These are phyloP conservation scores for Prunus yedoensis DNA, from an alignment of 331 rosid species.

Conservation along the genomic window DNA sequence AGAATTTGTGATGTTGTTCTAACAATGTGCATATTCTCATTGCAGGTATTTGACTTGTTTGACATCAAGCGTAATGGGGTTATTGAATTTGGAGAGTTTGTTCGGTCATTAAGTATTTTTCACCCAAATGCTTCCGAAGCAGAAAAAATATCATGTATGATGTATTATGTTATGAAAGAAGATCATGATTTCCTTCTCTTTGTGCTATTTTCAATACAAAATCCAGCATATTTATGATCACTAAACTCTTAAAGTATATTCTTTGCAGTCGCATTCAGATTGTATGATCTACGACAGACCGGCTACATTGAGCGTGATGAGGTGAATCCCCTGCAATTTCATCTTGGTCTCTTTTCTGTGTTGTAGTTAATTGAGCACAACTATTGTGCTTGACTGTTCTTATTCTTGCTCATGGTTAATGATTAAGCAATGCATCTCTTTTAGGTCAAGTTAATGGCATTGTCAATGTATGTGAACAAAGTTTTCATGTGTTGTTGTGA, in stretches of 20 bases:
- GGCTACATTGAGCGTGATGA: conserved; percentile 55
- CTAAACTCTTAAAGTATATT: conserved; percentile 10
- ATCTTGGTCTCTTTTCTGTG: neutral
- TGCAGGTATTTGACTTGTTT: conserved; percentile 74
- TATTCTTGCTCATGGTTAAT: neutral
- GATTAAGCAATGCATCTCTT: neutral
- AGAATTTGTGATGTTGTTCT: neutral
- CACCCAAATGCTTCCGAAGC: conserved; percentile 63
- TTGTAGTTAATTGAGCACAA: neutral
- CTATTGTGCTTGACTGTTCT: neutral
- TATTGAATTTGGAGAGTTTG: conserved; percentile 72
- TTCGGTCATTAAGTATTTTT: conserved; percentile 61
- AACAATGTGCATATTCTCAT: neutral
- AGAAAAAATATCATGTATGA: conserved; percentile 65
- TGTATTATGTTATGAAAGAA: neutral
- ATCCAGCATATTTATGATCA: neutral
- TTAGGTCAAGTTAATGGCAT: neutral
- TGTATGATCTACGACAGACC: conserved; percentile 60
- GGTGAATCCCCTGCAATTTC: conserved; percentile 37
- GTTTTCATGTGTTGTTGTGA: neutral
- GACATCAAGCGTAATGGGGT: conserved; percentile 64
- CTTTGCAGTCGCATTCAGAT: conserved; percentile 61
- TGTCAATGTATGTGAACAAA: neutral
- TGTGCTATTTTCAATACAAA: neutral
- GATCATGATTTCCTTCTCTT: neutral